phyloP scores from a whole-genome alignment of 257 asterid species.

The Nicotiana knightiana region DNA sequence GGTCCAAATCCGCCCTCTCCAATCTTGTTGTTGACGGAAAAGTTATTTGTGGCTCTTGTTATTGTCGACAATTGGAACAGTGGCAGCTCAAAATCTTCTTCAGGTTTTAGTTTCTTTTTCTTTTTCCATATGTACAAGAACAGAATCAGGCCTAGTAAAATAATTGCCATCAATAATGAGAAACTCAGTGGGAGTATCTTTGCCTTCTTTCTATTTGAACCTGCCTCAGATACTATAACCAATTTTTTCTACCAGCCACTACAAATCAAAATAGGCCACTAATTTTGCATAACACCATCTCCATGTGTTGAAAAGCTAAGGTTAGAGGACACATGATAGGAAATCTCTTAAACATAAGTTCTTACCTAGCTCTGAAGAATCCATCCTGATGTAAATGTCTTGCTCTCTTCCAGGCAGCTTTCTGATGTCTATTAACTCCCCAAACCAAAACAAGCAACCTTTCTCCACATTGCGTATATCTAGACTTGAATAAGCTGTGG shows the following conservation, averaged over 20 bases:
- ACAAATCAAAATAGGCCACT: background rate
- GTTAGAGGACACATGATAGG: background rate
- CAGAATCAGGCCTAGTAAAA: background rate
- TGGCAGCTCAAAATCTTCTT: constrained; percentile 21
- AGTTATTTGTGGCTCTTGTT: constrained; percentile 19
- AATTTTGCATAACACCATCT: background rate
- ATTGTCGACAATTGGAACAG: constrained; percentile 13
- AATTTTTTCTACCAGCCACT: background rate
- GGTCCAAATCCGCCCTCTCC: constrained; percentile 3
- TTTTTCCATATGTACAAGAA: background rate
- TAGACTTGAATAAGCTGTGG: constrained; percentile 24
- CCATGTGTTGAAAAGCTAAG: background rate
- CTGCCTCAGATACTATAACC: background rate
- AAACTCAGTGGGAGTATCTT: background rate
- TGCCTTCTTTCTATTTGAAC: background rate
- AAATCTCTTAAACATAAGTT: background rate
- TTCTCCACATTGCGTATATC: constrained; percentile 12
- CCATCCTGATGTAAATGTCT: constrained; percentile 23
- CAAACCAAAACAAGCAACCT: constrained; percentile 28
- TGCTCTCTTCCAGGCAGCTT: constrained; percentile 17
- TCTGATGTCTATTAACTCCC: constrained; percentile 17
- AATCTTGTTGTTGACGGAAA: background rate
- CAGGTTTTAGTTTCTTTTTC: background rate
- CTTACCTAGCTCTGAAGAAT: constrained; percentile 20
- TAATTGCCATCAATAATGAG: background rate